Percentiles rank a stretch among this genome's conserved stretches.
phyloP scores from a whole-genome alignment of 345 rosid genomes.

The Odontarrhena argentea region DNA sequence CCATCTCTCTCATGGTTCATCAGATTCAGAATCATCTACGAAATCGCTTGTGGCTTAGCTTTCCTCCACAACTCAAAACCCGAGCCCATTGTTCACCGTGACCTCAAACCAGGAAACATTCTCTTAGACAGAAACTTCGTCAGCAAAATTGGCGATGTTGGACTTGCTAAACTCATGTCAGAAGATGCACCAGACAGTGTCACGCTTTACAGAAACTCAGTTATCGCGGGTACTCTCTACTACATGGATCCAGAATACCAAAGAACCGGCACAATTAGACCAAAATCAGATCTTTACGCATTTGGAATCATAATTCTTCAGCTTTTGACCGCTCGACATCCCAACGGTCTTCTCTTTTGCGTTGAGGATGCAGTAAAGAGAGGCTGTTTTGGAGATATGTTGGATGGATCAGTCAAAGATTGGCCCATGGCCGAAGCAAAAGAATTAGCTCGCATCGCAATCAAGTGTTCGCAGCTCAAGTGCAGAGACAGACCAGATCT shows the following conservation, averaged over 20 bases:
- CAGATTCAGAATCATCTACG: constrained; percentile 71
- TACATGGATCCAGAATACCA: constrained; percentile 95
- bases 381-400: constrained; percentile 56
- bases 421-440: constrained; percentile 76
- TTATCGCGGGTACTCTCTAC: constrained; percentile 72
- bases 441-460: constrained; percentile 69
- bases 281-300: constrained; percentile 87
- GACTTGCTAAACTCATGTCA: constrained; percentile 80
- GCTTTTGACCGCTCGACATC: constrained; percentile 61
- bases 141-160: constrained; percentile 89
- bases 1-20: constrained; percentile 79
- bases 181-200: constrained; percentile 70
- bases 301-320: constrained; percentile 77
- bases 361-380: constrained; percentile 67
- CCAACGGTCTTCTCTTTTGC: constrained; percentile 60
- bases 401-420: constrained; percentile 60
- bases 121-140: constrained; percentile 71
- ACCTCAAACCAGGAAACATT: constrained; percentile 81
- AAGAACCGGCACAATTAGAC: constrained; percentile 83
- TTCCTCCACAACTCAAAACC: constrained; percentile 95
- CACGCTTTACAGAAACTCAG: constrained; percentile 65
- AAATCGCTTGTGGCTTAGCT: constrained; percentile 81
- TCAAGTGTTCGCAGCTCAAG: constrained; percentile 69
- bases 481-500: constrained; percentile 96
- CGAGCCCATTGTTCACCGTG: constrained; percentile 81